Evolutionary conservation across 345 rosid species (phyloP), one percentile per base, ranked within the genome.

Genomic region (Gossypium herbaceum): DNA sequence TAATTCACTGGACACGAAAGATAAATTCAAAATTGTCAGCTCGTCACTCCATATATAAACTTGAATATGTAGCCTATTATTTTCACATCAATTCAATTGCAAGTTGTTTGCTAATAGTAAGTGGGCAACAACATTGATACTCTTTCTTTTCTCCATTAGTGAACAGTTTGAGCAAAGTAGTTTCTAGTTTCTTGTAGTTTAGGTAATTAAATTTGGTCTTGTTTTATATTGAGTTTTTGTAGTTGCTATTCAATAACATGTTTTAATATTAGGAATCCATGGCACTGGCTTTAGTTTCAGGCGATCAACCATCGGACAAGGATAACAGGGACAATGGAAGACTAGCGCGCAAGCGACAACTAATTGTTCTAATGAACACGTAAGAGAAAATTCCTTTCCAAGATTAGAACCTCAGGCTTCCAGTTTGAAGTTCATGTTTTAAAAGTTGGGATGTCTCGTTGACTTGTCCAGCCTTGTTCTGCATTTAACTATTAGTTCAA

Each of bases 81-180:
- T 59, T 45, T 57, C 4, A 12, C 75, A 41, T 3, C 25, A 54
- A 34, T 34, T 34, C 41, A 34, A 5, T 34, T 34, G 1, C 7
- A 34, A 34, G 41, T 34, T 34, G 25, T 24, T 27, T 12, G 68
- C 39, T 17, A 52, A 4, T 0, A 54, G 91, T 17, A 54, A 54
- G 20, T 52, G 56, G 4, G 56, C 4, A 34, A 34, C 41, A 5
- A 34, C 41, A 34, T 34, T 34, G 41, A 34, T 34, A 4, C 39
- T 34, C 7, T 34, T 34, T 34, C 1, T 34, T 34, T 34, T 34
- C 41, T 5, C 41, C 41, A 5, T 34, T 34, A 4, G 41, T 4
- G 41, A 34, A 1, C 7, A 4, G 22, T 68, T 74, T 63, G 60
- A 19, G n/a, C 74, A 95, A 90, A 82, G 93, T 5, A 17, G 58